A percentile compares a stretch with the other conserved stretches of the same genome.
phyloP scores from a whole-genome alignment of 2,329 filamentous ascomycete species.

The Teratosphaeria nubilosa region DNA sequence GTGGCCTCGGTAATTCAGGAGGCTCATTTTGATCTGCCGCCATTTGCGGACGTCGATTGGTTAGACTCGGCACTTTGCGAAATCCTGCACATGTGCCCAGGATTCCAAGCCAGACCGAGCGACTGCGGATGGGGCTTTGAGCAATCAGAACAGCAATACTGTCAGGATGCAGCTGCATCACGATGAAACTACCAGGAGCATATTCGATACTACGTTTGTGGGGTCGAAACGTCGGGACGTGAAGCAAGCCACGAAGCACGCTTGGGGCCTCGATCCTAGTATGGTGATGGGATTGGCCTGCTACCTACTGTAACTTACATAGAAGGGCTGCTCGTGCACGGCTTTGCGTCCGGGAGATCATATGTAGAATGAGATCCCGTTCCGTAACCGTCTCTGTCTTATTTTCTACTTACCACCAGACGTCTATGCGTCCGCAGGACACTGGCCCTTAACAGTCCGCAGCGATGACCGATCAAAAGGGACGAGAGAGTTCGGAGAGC shows the following conservation, averaged over 20 bases:
- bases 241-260: not conserved
- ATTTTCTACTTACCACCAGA: not conserved
- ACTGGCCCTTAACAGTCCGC: not conserved
- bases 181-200: not conserved
- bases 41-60: not conserved
- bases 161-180: no score
- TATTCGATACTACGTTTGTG: not conserved
- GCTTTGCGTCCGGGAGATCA: not conserved
- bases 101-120: not conserved
- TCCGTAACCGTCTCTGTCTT: no score
- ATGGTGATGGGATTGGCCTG: not conserved
- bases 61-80: not conserved
- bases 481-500: not conserved
- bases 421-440: not conserved
- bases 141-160: not conserved
- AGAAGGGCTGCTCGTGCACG: not conserved
- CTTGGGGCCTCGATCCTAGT: not conserved
- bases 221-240: not conserved
- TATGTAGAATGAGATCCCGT: no score
- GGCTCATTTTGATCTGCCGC: no score
- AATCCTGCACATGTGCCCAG: not conserved
- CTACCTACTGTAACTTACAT: not conserved
- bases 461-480: not conserved
- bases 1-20: not conserved
- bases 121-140: not conserved